Percentiles rank a stretch among this genome's conserved stretches.
Conservation (phyloP, 2,329 filamentous ascomycete species). For the Colletotrichum sp. region DNA sequence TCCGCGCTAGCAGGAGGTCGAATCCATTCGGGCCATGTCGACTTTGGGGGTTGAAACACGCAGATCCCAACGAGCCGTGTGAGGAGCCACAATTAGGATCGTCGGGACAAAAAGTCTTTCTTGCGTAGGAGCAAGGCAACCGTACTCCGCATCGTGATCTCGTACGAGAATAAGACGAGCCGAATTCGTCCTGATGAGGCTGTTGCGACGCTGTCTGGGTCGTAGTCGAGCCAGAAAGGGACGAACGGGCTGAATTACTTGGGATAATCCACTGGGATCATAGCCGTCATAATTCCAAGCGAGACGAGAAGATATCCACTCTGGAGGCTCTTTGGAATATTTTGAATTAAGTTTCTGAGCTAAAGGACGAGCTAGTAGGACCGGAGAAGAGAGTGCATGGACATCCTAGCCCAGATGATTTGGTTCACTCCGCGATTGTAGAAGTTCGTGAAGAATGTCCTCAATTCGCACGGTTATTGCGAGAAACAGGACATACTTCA, state of each 20-base stretch:
- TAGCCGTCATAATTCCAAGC: not conserved
- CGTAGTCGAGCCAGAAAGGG: not conserved
- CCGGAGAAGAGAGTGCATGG: not conserved
- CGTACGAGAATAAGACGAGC: not conserved
- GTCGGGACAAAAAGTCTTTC: not conserved
- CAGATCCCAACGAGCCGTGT: not conserved
- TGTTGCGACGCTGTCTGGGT: not conserved
- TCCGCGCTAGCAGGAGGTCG: not conserved
- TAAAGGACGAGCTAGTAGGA: not conserved
- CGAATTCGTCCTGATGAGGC: not conserved
- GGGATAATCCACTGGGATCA: not conserved
- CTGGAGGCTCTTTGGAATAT: not conserved
- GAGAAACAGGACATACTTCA: not conserved
- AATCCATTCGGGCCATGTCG: not conserved
- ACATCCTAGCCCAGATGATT: not conserved
- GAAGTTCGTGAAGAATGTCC: not conserved
- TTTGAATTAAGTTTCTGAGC: not conserved
- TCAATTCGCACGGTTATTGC: not conserved
- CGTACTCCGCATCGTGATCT: not conserved
- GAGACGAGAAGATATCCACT: not conserved
- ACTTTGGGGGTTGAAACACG: slow-evolving; percentile 14
- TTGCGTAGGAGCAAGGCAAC: not conserved
- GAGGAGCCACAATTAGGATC: slow-evolving; percentile 8
- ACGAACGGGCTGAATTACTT: not conserved
- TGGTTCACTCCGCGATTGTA: not conserved